Conservation (phyloP, 2,329 filamentous ascomycete species). For the Aspergillus sp. region DNA sequence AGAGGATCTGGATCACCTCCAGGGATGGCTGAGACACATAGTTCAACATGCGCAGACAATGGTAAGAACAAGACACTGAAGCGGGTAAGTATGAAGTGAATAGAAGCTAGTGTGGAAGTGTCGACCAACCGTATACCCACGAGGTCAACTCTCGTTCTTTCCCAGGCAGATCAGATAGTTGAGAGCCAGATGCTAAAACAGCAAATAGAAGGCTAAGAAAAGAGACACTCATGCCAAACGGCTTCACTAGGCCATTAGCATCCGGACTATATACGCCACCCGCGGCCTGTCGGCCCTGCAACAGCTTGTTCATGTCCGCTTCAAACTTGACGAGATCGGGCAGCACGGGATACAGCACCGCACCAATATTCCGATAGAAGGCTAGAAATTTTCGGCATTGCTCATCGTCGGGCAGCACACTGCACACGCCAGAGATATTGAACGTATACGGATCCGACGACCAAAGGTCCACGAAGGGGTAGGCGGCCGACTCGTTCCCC, state of each 20-base stretch:
- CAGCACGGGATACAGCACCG: slow-evolving; percentile 60
- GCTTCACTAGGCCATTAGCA: slow-evolving; percentile 53
- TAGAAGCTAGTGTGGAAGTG: neutral
- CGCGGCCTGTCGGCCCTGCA: slow-evolving; percentile 51
- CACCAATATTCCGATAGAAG: slow-evolving; percentile 57
- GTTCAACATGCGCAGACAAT: slow-evolving; percentile 64
- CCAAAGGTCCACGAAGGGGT: slow-evolving; percentile 64
- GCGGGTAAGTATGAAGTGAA: slow-evolving; percentile 22
- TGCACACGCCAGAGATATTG: slow-evolving; percentile 57
- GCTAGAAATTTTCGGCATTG: slow-evolving; percentile 54
- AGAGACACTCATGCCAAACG: slow-evolving; percentile 59
- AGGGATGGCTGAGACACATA: slow-evolving; percentile 63
- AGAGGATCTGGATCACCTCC: slow-evolving; percentile 62
- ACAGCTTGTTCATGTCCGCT: slow-evolving; percentile 52
- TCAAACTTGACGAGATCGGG: slow-evolving; percentile 55
- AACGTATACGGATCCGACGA: slow-evolving; percentile 59
- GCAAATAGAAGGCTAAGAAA: slow-evolving; percentile 64
- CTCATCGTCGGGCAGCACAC: slow-evolving; percentile 57
- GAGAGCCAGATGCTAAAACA: slow-evolving; percentile 62
- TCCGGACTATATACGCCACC: slow-evolving; percentile 43
- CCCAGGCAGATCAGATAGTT: slow-evolving; percentile 57
- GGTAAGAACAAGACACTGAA: slow-evolving; percentile 63
- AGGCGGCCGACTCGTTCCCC: slow-evolving; percentile 62
- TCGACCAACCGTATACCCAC: slow-evolving; percentile 59
- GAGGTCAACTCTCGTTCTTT: slow-evolving; percentile 64